Evolutionary conservation across 331 rosid species (phyloP).

Genomic region (Arachis monticola): DNA sequence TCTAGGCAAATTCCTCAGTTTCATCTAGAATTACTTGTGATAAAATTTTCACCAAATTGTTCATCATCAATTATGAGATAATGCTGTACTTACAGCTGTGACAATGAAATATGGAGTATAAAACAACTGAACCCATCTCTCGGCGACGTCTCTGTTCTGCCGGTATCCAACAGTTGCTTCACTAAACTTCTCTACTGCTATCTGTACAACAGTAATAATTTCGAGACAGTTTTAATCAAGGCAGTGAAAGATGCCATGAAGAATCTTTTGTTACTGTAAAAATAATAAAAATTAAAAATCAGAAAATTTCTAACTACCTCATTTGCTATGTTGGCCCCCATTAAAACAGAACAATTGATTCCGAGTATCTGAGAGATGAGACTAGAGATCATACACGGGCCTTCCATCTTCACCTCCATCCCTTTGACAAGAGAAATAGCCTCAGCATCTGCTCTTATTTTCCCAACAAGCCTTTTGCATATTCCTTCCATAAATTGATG

Average conservation of each 20-base stretch:
- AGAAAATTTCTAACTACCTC: constrained; percentile 57
- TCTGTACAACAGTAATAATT: constrained; percentile 46
- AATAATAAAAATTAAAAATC: too few species aligned
- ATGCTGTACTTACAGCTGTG: constrained; percentile 73
- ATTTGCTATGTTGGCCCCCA: constrained; percentile 98
- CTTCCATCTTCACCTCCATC: constrained; percentile 99
- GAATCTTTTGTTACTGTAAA: not conserved
- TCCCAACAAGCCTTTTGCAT: constrained; percentile 81
- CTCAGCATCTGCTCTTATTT: constrained; percentile 73
- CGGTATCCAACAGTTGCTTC: constrained; percentile 96
- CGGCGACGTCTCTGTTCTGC: constrained; percentile 67
- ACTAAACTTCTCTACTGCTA: constrained; percentile 91
- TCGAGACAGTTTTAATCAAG: constrained; percentile 19
- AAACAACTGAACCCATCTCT: constrained; percentile 93
- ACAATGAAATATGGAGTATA: constrained; percentile 84
- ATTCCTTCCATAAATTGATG: constrained; percentile 99
- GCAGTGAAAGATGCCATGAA: constrained; percentile 25
- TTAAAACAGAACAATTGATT: constrained; percentile 84
- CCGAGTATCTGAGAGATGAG: constrained; percentile 77
- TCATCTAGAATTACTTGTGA: constrained; percentile 7
- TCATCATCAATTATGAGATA: constrained; percentile 1
- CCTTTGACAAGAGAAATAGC: constrained; percentile 98
- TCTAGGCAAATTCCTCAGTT: constrained; percentile 20
- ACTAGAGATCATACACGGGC: constrained; percentile 97
- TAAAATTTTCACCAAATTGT: not conserved